These are phyloP conservation scores for Elsinoe perseae DNA, from an alignment of 2,329 filamentous ascomycete species.

Conservation along the genomic window DNA sequence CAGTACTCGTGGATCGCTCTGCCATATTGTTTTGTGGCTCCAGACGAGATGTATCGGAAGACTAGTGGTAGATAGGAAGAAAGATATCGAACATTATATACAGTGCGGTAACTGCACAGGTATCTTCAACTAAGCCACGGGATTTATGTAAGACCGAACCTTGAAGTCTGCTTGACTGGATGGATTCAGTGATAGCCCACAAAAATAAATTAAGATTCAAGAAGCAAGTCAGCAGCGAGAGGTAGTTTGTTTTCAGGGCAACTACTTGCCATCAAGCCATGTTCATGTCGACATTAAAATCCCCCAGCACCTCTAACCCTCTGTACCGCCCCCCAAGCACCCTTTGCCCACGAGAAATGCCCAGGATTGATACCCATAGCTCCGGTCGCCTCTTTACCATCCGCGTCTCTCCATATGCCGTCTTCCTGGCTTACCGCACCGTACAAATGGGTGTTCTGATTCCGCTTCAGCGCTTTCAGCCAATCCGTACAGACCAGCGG, in stretches of 20 bases:
- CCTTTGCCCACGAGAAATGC: conserved; percentile 51
- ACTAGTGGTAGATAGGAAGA: no score
- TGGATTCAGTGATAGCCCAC: not conserved
- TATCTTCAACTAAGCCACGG: no score
- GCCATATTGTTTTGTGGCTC: not conserved
- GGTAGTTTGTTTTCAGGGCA: not conserved
- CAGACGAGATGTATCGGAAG: not conserved
- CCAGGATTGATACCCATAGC: conserved; percentile 44
- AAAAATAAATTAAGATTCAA: not conserved
- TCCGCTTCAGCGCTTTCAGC: conserved; percentile 45
- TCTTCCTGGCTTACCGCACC: conserved; percentile 48
- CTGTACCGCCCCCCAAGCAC: conserved; percentile 50
- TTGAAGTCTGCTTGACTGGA: not conserved
- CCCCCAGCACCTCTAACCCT: conserved; percentile 36
- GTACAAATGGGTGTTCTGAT: conserved; percentile 59
- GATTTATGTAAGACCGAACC: not conserved
- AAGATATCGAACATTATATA: no score
- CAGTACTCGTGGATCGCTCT: not conserved
- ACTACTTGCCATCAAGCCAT: not conserved
- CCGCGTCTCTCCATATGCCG: conserved; percentile 54
- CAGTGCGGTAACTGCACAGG: no score
- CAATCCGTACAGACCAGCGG: conserved; percentile 45
- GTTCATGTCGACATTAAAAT: conserved; percentile 9
- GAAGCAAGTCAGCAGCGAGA: not conserved
- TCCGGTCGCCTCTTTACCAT: conserved; percentile 34